phyloP scores from a whole-genome alignment of 2,329 filamentous ascomycete genomes.

The Neonectria ditissima region DNA sequence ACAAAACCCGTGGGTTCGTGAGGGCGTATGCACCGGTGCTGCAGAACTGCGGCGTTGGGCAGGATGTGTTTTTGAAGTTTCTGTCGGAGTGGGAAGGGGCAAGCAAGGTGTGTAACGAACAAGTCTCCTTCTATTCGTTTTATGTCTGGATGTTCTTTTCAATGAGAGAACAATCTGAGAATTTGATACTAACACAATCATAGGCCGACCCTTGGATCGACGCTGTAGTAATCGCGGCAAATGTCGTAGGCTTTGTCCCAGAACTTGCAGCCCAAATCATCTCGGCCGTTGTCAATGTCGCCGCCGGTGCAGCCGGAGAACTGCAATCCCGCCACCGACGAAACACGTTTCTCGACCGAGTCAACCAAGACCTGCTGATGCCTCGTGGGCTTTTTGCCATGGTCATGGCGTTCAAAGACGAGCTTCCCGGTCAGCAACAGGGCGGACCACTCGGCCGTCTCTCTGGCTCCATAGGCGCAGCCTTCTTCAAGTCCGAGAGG shows the following conservation, averaged over 20 bases:
- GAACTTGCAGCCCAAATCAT: no score
- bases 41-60: slow-evolving; percentile 1
- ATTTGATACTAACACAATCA: no score
- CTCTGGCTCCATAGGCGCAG: slow-evolving; percentile 1
- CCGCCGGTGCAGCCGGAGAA: no score
- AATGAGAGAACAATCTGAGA: no score
- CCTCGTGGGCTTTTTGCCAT: slow-evolving; percentile 7
- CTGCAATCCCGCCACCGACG: no score
- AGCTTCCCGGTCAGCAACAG: slow-evolving; percentile 15
- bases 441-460: background rate
- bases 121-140: no score
- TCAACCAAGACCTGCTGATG: no score
- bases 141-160: no score
- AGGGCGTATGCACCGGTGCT: slow-evolving; percentile 16
- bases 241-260: no score
- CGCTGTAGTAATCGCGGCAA: background rate
- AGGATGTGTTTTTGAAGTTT: slow-evolving; percentile 19
- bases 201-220: slow-evolving; percentile 13
- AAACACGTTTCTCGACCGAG: no score
- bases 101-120: background rate
- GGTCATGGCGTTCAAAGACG: slow-evolving; percentile 19
- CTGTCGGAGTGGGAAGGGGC: slow-evolving; percentile 11
- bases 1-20: slow-evolving; percentile 17
- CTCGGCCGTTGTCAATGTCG: no score
- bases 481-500: slow-evolving; percentile 16